phyloP scores from a whole-genome alignment of 2,329 filamentous ascomycete species.

The Monilinia fructigena region DNA sequence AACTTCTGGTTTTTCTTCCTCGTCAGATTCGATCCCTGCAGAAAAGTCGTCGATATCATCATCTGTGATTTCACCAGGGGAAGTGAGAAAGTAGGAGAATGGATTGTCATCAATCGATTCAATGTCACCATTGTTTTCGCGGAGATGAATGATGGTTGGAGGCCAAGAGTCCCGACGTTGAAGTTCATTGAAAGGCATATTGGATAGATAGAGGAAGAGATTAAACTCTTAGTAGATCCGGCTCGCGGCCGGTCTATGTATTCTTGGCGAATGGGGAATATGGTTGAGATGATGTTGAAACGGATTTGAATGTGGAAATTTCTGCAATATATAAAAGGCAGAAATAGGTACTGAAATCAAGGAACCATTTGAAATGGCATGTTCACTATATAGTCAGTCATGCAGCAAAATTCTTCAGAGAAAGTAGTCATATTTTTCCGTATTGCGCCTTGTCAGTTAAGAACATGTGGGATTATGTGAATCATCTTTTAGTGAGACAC shows the following conservation, averaged over 20 bases:
- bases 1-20: constrained; percentile 30
- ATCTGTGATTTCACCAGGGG: constrained; percentile 35
- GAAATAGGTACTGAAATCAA: constrained; percentile 25
- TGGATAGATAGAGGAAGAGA: neutral
- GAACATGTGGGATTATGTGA: constrained; percentile 32
- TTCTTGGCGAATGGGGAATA: constrained; percentile 19
- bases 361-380: constrained; percentile 23
- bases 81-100: constrained; percentile 40
- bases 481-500: constrained; percentile 35
- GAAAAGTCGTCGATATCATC: constrained; percentile 38
- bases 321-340: constrained; percentile 13
- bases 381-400: constrained; percentile 34
- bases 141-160: constrained; percentile 38
- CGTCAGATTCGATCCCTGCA: constrained; percentile 39
- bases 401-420: constrained; percentile 31
- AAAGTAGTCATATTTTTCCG: constrained; percentile 27
- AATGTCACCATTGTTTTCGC: constrained; percentile 26
- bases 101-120: constrained; percentile 39
- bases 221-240: constrained; percentile 28
- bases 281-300: constrained; percentile 16
- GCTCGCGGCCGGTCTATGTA: constrained; percentile 40
- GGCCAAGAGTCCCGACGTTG: constrained; percentile 40
- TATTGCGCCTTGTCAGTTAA: constrained; percentile 33
- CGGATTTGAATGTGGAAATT: constrained; percentile 3
- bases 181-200: constrained; percentile 28